Evolutionary conservation across 805 yeast species (phyloP), one percentile per base, ranked within the genome.

Genomic region (Hanseniaspora mollemarum): DNA sequence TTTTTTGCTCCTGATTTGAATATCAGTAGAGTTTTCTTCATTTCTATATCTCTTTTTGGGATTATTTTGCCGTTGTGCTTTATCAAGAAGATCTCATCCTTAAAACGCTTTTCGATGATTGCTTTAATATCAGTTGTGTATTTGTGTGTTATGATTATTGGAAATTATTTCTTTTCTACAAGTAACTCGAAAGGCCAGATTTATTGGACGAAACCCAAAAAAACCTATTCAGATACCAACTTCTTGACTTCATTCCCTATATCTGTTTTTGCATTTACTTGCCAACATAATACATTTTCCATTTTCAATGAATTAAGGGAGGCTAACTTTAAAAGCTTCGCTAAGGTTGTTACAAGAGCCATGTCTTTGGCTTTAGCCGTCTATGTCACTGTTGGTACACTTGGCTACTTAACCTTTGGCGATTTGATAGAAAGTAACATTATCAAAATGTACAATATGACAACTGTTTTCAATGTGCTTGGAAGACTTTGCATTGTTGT

Each of bases 251-350:
- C 92, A 10, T 78, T 88, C 62, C 94, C 96, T n/a, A 83, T 88
- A 55, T 80, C 87, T 57, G 90, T 90, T 13, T 88, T 90, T 70
- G 95, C 96, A 0, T 90, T 80, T 66, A 90, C 97, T 0, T 92
- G 96, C 59, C 96, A 90, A 61, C 96, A 90, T 64, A 90, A 90
- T 67, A 86, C 86, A 87, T 87, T 86, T 59, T 78, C 95, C 1
- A 76, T 88, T 51, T 76, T 87, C 50, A 90, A 88, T 59, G 97
- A 90, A 67, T 73, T 88, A 26, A 66, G 64, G 28, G 78, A 78
- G 56, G 74, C 73, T 54, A 67, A 82, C 0, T 66, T 75, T n/a
- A 53, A 60, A 6, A 69, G 67, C 31, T 68, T 79, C 54, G 66
- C 70, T 52, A 64, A 59, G 18, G 71, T 85, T 35, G 74, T 81